Base-by-base conservation (phyloP, 352 stramenopile genomes). In the Globisporangium takayamanum region DNA sequence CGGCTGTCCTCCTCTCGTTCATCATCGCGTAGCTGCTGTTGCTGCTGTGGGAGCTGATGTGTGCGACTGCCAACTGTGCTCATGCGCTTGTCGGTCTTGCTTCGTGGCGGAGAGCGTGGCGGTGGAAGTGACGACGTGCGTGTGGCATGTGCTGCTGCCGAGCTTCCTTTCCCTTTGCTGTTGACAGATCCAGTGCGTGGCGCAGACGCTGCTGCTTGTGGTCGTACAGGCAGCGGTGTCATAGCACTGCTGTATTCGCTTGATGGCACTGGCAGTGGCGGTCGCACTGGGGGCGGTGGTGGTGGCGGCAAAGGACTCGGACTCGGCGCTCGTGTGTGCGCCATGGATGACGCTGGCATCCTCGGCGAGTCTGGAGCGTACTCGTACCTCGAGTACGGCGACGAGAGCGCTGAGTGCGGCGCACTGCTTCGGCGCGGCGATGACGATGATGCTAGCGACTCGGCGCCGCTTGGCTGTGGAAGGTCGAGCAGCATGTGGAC, bases 401-500 rank as follows among this genome's bases (percentile, higher is more conserved):
- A 55, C 11, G 49, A 49, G 22, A 62, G 30, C 7, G 48, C 22
- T 18, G 55, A 63, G 7, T 18, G 45, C 22, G 44, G 39, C 14
- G 36, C 44, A 3, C 48, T 62, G 33, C 44, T 49, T n/a, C 41
- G 41, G 33, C 33, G 33, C 30, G 45, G 11, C 26, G 36, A 61
- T 18, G 36, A 8, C 45, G 30, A 63, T 25, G 63, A 58, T 28
- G 64, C 60, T 55, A 53, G 26, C 14, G 48, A 53, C 25, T 26
- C 48, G 48, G n/a, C 20, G 25, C 25, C 25, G 3, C 30, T 15
- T 18, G 22, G 3, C 48, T 10, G 6, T 2, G 4, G 48, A 20
- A 25, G 36, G 14, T 41, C 48, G 48, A 66, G 52, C 50, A 72
- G 26, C 66, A 76, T 67, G 51, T 72, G 63, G n/a, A 62, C 56